phyloP scores from a whole-genome alignment of 441 rosid genomes.

The Iberis amara region DNA sequence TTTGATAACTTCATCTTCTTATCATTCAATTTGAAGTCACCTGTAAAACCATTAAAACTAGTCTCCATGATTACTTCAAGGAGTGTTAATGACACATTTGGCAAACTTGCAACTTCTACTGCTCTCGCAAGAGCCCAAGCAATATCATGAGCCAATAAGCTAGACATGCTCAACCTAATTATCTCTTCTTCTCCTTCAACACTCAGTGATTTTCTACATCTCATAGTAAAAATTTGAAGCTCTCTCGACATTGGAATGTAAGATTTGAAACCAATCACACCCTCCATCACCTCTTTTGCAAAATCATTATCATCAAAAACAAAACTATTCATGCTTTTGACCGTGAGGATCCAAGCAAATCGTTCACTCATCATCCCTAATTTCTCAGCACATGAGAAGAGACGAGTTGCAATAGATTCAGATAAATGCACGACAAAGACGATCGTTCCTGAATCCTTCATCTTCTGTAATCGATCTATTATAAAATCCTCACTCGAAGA shows the following conservation, averaged over 20 bases:
- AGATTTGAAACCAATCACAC: slow-evolving; percentile 38
- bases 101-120: slow-evolving; percentile 24
- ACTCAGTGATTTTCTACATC: slow-evolving; percentile 34
- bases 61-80: slow-evolving; percentile 24
- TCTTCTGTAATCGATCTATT: slow-evolving; percentile 18
- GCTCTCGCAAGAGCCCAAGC: slow-evolving; percentile 35
- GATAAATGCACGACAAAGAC: slow-evolving; percentile 43
- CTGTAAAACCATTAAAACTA: slow-evolving; percentile 35
- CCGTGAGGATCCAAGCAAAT: slow-evolving; percentile 46
- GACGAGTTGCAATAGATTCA: slow-evolving; percentile 21
- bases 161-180: slow-evolving; percentile 29
- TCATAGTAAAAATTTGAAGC: slow-evolving; percentile 32
- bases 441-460: slow-evolving; percentile 23
- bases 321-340: slow-evolving; percentile 28
- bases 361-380: slow-evolving; percentile 40
- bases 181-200: too few relatives aligned
- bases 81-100: slow-evolving; percentile 21
- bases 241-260: slow-evolving; percentile 32
- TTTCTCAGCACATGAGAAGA: slow-evolving; percentile 30
- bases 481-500: slow-evolving; percentile 23
- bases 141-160: slow-evolving; percentile 40
- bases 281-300: slow-evolving; percentile 39
- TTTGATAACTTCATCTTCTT: slow-evolving; percentile 20
- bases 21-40: slow-evolving; percentile 28
- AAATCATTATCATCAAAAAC: slow-evolving; percentile 14